Percentiles rank a stretch among this genome's conserved stretches.
Evolutionary conservation across 2,329 filamentous ascomycete genomes (phyloP).

Genomic region (Aspergillus brasiliensis): DNA sequence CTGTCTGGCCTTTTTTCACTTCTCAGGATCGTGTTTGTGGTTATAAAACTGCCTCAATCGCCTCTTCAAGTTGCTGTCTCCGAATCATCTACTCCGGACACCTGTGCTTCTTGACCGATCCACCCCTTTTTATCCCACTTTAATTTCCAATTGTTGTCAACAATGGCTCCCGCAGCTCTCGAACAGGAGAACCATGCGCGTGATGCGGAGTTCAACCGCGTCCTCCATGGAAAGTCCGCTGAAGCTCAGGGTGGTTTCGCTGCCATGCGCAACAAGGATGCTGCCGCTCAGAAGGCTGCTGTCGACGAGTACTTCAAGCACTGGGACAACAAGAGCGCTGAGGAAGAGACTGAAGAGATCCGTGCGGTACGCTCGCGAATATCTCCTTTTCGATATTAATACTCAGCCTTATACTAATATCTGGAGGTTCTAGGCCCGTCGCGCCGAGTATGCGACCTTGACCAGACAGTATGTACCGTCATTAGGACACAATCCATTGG

Average conservation of each 20-base stretch:
- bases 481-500: neutral
- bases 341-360: conserved; percentile 78
- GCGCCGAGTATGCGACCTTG: conserved; percentile 87
- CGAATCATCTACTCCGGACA: neutral
- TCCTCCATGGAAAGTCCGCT: conserved; percentile 76
- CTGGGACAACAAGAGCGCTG: conserved; percentile 82
- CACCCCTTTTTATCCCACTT: conserved; percentile 23
- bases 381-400: neutral
- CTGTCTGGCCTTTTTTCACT: conserved; percentile 6
- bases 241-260: conserved; percentile 71
- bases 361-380: conserved; percentile 64
- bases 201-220: conserved; percentile 89
- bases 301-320: conserved; percentile 95
- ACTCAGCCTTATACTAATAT: conserved; percentile 17
- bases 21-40: conserved; percentile 13
- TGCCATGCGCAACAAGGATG: conserved; percentile 84
- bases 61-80: conserved; percentile 12
- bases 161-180: conserved; percentile 61
- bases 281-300: conserved; percentile 74
- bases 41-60: conserved; percentile 9
- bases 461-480: conserved; percentile 74
- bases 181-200: conserved; percentile 81
- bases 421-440: conserved; percentile 61
- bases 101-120: conserved; percentile 10
- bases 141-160: conserved; percentile 26